Evolutionary conservation across 345 rosid genomes (phyloP).

Genomic region (Anacardium occidentale): DNA sequence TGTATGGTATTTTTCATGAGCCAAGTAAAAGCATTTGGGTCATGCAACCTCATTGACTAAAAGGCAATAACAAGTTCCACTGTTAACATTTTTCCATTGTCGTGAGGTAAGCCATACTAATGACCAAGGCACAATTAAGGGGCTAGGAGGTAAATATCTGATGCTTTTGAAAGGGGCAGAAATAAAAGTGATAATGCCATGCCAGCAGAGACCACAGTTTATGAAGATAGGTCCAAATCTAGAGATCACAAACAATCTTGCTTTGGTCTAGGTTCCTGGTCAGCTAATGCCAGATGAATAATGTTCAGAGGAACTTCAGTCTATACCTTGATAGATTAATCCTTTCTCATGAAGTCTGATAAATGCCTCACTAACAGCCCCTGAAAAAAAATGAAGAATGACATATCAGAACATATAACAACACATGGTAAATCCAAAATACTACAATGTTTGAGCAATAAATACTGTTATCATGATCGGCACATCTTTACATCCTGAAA

Average conservation of each 20-base stretch:
- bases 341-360: constrained; percentile 92
- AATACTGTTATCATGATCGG: background rate
- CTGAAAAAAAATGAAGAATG: constrained; percentile 41
- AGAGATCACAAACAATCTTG: background rate
- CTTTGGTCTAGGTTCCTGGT: background rate
- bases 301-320: constrained; percentile 2
- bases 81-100: background rate
- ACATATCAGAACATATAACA: constrained; percentile 36
- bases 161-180: background rate
- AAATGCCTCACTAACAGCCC: constrained; percentile 91
- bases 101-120: background rate
- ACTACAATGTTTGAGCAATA: constrained; percentile 5
- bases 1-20: background rate
- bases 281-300: constrained; percentile 9
- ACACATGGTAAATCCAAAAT: background rate
- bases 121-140: background rate
- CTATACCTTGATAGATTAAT: constrained; percentile 82
- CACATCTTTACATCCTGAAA: background rate
- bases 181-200: background rate
- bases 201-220: background rate
- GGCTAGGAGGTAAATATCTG: background rate
- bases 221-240: background rate
- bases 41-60: background rate
- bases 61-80: background rate
- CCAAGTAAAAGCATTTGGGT: background rate